These are phyloP conservation scores for Bruguiera sexangula DNA, from an alignment of 345 rosid species.

Conservation along the genomic window DNA sequence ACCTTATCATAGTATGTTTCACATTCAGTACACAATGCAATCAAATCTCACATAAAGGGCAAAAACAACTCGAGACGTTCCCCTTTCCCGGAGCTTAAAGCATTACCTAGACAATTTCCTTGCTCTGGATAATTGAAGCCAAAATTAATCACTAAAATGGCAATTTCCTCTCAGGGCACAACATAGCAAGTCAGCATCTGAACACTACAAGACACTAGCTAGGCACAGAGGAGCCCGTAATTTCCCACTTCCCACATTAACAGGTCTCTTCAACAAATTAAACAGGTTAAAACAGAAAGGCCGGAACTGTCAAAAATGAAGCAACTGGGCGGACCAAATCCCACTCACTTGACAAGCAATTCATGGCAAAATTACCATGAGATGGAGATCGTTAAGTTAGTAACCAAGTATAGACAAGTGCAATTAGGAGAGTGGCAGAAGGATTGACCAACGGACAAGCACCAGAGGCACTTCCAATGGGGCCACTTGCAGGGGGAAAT, in stretches of 20 bases:
- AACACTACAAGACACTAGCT: no score
- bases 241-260: neutral
- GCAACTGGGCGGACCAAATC: conserved; percentile 18
- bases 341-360: conserved; percentile 4
- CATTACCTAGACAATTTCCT: no score
- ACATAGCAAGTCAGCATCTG: no score
- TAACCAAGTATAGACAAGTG: conserved; percentile 21
- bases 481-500: conserved; percentile 50
- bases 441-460: conserved; percentile 42
- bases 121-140: no score
- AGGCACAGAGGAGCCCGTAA: neutral
- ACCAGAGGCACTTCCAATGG: conserved; percentile 47
- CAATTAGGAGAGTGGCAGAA: conserved; percentile 16
- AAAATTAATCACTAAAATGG: no score
- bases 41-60: no score
- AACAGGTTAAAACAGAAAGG: conserved; percentile 17
- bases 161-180: no score
- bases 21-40: conserved; percentile 49
- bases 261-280: conserved; percentile 15
- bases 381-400: conserved; percentile 26
- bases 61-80: no score
- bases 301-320: conserved; percentile 13
- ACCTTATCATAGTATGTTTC: no score
- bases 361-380: conserved; percentile 28
- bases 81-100: no score